Evolutionary conservation across 139 green algal genomes (phyloP).

Genomic region (Chlorella sorokiniana): DNA sequence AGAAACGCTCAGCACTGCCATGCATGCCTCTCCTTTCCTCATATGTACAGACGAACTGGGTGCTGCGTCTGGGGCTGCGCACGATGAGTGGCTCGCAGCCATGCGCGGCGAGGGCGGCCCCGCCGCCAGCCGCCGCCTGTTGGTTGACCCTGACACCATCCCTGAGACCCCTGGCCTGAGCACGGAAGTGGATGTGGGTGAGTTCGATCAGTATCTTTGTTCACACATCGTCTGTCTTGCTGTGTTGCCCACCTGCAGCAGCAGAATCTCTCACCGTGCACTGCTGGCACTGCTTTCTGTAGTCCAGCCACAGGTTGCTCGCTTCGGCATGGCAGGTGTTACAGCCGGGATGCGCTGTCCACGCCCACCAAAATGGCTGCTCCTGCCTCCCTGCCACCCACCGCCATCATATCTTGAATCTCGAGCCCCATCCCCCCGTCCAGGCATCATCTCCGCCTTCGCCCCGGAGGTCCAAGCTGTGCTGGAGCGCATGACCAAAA

Average conservation of each 20-base stretch:
- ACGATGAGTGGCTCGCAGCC: background rate
- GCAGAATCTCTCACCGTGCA: background rate
- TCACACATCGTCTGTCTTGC: background rate
- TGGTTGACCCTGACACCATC: background rate
- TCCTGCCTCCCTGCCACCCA: background rate
- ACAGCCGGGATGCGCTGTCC: too few relatives aligned
- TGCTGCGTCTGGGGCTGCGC: background rate
- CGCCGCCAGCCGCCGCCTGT: background rate
- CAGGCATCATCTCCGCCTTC: constrained; percentile 8
- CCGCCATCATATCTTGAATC: background rate
- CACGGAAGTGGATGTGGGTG: background rate
- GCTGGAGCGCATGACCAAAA: constrained; percentile 6
- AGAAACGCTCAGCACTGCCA: too few relatives aligned
- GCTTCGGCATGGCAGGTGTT: too few relatives aligned
- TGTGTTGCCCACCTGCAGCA: background rate
- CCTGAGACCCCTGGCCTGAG: background rate
- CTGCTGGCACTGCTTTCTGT: too few relatives aligned
- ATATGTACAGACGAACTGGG: background rate
- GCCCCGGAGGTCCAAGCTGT: background rate
- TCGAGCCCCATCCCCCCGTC: background rate
- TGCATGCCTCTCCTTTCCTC: background rate
- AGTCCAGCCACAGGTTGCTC: too few relatives aligned
- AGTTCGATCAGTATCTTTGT: background rate
- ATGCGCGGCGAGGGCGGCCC: background rate
- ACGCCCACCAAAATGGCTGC: background rate